phyloP scores from a whole-genome alignment of 192 early-diverging fungal genomes.

The Gaertneriomyces sp. region DNA sequence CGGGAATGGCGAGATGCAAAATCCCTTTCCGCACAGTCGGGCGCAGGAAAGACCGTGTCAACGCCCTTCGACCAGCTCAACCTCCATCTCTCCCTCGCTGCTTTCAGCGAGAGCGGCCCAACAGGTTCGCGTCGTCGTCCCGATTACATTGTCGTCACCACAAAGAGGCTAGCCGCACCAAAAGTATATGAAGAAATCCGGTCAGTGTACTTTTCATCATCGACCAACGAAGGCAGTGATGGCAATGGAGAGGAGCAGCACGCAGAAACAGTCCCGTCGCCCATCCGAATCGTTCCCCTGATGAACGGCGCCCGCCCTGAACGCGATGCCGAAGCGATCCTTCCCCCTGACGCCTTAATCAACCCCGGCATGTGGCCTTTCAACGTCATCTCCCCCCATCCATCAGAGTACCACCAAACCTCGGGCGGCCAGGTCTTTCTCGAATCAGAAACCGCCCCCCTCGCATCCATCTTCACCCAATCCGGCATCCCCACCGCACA shows the following conservation, averaged over 20 bases:
- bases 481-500: slow-evolving; percentile 22
- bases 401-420: slow-evolving; percentile 27
- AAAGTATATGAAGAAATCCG: too few species aligned
- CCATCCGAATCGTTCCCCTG: not conserved
- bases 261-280: not conserved
- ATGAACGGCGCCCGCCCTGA: slow-evolving; percentile 18
- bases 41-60: not conserved
- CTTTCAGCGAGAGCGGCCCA: not conserved
- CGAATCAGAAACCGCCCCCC: slow-evolving; percentile 10
- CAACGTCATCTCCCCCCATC: slow-evolving; percentile 28
- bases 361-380: slow-evolving; percentile 41
- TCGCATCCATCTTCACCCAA: slow-evolving; percentile 26
- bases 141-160: slow-evolving; percentile 26
- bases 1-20: not conserved
- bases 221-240: not conserved
- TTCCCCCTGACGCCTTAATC: slow-evolving; percentile 1
- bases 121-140: not conserved
- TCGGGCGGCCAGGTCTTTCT: slow-evolving; percentile 35
- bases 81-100: slow-evolving; percentile 1
- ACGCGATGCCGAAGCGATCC: not conserved
- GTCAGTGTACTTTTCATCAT: too few species aligned
- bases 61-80: slow-evolving; percentile 6
- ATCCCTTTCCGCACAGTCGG: slow-evolving; percentile 8
- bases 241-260: slow-evolving; percentile 27
- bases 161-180: slow-evolving; percentile 22